phyloP scores from a whole-genome alignment of 2,329 filamentous ascomycete species.

The Fusarium sp. region DNA sequence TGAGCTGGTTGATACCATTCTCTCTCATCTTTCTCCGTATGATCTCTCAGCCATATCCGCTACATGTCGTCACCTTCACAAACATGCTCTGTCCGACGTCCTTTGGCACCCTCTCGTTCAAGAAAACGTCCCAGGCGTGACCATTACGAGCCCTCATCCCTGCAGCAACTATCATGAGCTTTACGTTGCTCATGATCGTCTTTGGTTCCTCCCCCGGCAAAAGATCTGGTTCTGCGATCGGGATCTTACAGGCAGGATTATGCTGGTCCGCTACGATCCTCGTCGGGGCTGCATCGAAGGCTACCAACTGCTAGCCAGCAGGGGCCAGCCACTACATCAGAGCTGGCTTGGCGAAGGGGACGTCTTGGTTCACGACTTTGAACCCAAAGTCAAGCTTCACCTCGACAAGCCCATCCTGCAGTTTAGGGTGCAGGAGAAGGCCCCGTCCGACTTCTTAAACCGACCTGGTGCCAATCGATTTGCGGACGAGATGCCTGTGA shows the following conservation, averaged over 20 bases:
- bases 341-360: conserved; percentile 71
- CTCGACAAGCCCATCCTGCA: conserved; percentile 76
- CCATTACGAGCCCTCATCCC: conserved; percentile 64
- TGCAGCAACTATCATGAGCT: conserved; percentile 73
- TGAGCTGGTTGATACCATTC: conserved; percentile 78
- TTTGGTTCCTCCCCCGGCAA: conserved; percentile 83
- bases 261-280: conserved; percentile 80
- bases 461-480: conserved; percentile 52
- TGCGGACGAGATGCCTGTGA: conserved; percentile 63
- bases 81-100: conserved; percentile 69
- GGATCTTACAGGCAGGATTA: conserved; percentile 75
- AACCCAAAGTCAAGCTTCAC: conserved; percentile 75
- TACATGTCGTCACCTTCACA: conserved; percentile 69
- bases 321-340: conserved; percentile 62
- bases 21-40: conserved; percentile 69
- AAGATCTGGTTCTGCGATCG: conserved; percentile 89
- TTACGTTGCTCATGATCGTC: conserved; percentile 77
- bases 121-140: conserved; percentile 67
- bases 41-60: conserved; percentile 69
- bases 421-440: conserved; percentile 51
- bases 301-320: conserved; percentile 76
- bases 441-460: conserved; percentile 6
- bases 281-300: conserved; percentile 79
- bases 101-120: conserved; percentile 79
- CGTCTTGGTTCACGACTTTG: conserved; percentile 76